Conservation (phyloP, 2,329 filamentous ascomycete genomes). For the Akanthomyces lecanii region DNA sequence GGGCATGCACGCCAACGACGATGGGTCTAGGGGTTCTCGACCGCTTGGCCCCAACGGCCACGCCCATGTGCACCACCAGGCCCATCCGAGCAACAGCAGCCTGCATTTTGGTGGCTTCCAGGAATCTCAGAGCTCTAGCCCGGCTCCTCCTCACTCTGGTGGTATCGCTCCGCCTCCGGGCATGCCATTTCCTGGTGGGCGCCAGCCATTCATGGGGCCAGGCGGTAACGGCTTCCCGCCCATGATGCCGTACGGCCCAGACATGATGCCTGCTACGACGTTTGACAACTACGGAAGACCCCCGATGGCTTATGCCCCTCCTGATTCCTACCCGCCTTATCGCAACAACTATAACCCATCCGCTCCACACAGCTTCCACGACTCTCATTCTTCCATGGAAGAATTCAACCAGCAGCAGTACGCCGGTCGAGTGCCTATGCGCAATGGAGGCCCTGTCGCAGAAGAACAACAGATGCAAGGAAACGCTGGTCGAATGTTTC, state of each 20-base stretch:
- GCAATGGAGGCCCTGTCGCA: conserved; percentile 32
- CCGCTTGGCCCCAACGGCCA: conserved; percentile 32
- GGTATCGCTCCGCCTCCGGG: conserved; percentile 48
- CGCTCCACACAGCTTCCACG: conserved; percentile 59
- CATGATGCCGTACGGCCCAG: conserved; percentile 33
- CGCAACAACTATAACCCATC: conserved; percentile 46
- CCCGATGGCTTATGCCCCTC: conserved; percentile 31
- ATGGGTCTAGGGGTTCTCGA: conserved; percentile 30
- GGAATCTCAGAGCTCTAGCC: conserved; percentile 55
- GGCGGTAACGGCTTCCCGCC: conserved; percentile 35
- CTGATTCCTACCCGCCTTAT: conserved; percentile 32
- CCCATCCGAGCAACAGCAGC: conserved; percentile 51
- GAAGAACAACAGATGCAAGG: conserved; percentile 30
- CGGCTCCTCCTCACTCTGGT: conserved; percentile 46
- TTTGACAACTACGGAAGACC: conserved; percentile 38
- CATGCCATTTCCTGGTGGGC: conserved; percentile 33
- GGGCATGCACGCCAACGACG: conserved; percentile 30
- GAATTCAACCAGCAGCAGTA: conserved; percentile 42
- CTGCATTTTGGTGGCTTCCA: conserved; percentile 53
- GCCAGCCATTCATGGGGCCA: conserved; percentile 31
- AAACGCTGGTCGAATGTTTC: conserved; percentile 29
- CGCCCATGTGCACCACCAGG: conserved; percentile 40
- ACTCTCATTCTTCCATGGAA: conserved; percentile 53
- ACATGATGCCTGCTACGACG: conserved; percentile 31
- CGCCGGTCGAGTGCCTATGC: conserved; percentile 36